Conservation (phyloP, 257 asterid genomes). For the Lithospermum erythrorhizon region DNA sequence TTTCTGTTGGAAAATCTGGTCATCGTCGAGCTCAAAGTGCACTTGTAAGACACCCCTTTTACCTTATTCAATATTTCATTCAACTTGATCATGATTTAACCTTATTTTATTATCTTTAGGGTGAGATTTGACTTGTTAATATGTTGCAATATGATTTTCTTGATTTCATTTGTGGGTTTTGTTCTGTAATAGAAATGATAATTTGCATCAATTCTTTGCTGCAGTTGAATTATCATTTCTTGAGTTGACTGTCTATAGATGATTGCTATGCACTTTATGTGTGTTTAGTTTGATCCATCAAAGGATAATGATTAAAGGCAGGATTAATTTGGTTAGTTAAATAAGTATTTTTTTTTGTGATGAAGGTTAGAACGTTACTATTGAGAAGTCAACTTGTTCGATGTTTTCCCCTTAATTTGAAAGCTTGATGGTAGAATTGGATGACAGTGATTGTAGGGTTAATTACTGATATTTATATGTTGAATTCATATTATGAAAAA, state of each 20-base stretch:
- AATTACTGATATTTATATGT: background rate
- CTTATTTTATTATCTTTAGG: too few relatives aligned
- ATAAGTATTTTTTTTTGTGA: too few relatives aligned
- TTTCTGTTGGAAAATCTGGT: conserved; percentile 40
- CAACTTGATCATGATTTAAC: background rate
- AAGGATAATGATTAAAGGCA: background rate
- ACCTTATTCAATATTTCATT: conserved; percentile 9
- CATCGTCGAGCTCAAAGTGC: conserved; percentile 89
- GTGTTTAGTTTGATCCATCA: background rate
- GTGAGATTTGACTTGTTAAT: too few relatives aligned
- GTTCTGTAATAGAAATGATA: background rate
- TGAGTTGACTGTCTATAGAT: too few relatives aligned
- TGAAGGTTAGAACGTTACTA: too few relatives aligned
- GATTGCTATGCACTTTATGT: background rate
- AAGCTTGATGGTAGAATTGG: background rate
- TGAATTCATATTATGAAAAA: background rate
- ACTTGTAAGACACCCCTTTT: conserved; percentile 22
- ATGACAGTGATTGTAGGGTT: background rate
- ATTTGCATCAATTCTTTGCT: too few relatives aligned
- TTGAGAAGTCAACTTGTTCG: background rate
- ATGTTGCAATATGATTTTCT: background rate
- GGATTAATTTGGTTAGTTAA: background rate
- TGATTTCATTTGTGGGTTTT: background rate
- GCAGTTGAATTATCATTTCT: too few relatives aligned
- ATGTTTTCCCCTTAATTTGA: background rate